Conservation (phyloP, 495 filamentous ascomycete species). For the Podospora fimiseda region DNA sequence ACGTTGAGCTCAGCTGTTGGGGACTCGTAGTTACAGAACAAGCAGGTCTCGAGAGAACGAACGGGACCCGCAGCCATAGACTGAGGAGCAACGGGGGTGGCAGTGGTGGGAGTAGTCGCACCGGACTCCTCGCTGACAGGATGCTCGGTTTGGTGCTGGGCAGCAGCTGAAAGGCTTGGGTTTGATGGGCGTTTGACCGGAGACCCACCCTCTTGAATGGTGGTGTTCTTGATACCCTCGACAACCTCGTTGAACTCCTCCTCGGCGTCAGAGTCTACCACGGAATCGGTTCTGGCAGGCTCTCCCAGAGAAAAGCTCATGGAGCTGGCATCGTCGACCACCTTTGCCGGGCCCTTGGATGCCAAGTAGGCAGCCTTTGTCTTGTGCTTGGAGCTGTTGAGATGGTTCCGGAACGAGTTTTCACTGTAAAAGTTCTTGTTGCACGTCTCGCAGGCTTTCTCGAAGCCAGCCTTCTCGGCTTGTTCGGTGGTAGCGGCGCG, state of each 20-base stretch:
- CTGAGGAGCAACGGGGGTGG: slow-evolving; percentile 19
- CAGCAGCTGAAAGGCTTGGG: slow-evolving; percentile 48
- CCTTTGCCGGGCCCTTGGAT: slow-evolving; percentile 24
- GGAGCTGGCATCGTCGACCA: slow-evolving; percentile 70
- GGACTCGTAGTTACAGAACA: slow-evolving; percentile 85
- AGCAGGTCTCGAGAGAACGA: slow-evolving; percentile 57
- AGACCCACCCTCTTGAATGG: slow-evolving; percentile 53
- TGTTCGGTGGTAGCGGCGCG: slow-evolving; percentile 76
- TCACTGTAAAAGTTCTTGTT: slow-evolving; percentile 92
- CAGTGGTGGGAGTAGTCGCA: slow-evolving; percentile 26
- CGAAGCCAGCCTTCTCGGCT: slow-evolving; percentile 82
- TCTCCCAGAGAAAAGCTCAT: slow-evolving; percentile 87
- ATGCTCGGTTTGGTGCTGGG: slow-evolving; percentile 36
- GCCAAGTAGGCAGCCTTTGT: slow-evolving; percentile 47
- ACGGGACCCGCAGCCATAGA: slow-evolving; percentile 16
- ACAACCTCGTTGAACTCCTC: slow-evolving; percentile 73
- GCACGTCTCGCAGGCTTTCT: slow-evolving; percentile 74
- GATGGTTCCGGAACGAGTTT: slow-evolving; percentile 89
- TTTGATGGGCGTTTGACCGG: slow-evolving; percentile 49
- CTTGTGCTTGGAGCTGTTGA: slow-evolving; percentile 87
- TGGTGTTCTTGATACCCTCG: slow-evolving; percentile 66
- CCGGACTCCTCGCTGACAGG: slow-evolving; percentile 29
- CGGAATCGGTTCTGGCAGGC: slow-evolving; percentile 48
- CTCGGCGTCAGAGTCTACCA: slow-evolving; percentile 58
- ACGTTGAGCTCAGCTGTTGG: slow-evolving; percentile 66